phyloP scores from a whole-genome alignment of 2,329 filamentous ascomycete species.

The Aspergillus terreus region DNA sequence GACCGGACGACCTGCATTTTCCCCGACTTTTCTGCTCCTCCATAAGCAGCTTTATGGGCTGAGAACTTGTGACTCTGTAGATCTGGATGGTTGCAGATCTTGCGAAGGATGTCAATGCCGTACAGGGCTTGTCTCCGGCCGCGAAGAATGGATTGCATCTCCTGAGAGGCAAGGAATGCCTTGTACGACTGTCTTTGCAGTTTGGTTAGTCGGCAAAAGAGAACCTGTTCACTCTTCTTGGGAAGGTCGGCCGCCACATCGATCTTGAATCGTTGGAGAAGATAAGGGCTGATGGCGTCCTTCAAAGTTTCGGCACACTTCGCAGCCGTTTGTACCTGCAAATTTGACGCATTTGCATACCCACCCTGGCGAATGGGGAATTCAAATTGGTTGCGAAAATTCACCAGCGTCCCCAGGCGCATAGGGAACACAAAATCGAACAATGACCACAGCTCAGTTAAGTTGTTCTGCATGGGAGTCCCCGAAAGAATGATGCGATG shows the following conservation, averaged over 20 bases:
- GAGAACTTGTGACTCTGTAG: slow-evolving; percentile 65
- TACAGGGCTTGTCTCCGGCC: slow-evolving; percentile 76
- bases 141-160: slow-evolving; percentile 77
- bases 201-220: slow-evolving; percentile 88
- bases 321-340: slow-evolving; percentile 90
- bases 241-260: slow-evolving; percentile 93
- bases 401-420: slow-evolving; percentile 85
- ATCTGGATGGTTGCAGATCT: slow-evolving; percentile 97
- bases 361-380: slow-evolving; percentile 90
- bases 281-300: slow-evolving; percentile 87
- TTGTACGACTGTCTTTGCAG: slow-evolving; percentile 78
- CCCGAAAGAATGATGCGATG: slow-evolving; percentile 92
- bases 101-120: slow-evolving; percentile 86
- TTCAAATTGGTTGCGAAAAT: slow-evolving; percentile 88
- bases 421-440: slow-evolving; percentile 98
- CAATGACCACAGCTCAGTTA: slow-evolving; percentile 91
- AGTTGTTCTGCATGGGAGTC: slow-evolving; percentile 96
- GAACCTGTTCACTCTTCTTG: slow-evolving; percentile 91
- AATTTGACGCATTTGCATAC: slow-evolving; percentile 89
- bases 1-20: slow-evolving; percentile 96
- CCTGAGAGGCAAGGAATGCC: slow-evolving; percentile 73
- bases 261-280: slow-evolving; percentile 86
- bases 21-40: slow-evolving; percentile 72
- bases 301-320: slow-evolving; percentile 93
- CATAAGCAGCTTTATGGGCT: slow-evolving; percentile 64